A percentile compares a stretch with the other conserved stretches of the same genome.
phyloP scores from a whole-genome alignment of 2,329 filamentous ascomycete genomes.

The Nemania serpens region DNA sequence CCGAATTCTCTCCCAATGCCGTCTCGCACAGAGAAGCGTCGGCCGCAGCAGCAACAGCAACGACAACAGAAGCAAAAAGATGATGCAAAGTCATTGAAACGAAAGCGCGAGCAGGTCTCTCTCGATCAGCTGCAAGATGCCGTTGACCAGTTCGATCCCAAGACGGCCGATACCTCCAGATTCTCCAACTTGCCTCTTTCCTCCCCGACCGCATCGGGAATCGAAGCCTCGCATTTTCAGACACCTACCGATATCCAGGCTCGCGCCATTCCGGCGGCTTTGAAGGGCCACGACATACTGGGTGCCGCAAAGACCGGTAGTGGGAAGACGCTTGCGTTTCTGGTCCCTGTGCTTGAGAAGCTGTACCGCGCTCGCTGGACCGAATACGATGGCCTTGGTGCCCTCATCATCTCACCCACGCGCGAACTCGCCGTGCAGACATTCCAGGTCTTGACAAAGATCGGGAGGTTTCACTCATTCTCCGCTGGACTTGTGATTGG shows the following conservation, averaged over 20 bases:
- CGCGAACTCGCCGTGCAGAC: slow-evolving; percentile 93
- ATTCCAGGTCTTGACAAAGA: slow-evolving; percentile 89
- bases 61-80: slow-evolving; percentile 38
- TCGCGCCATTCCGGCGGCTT: slow-evolving; percentile 81
- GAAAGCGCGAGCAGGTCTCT: slow-evolving; percentile 49
- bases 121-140: slow-evolving; percentile 46
- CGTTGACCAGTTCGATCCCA: slow-evolving; percentile 58
- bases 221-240: slow-evolving; percentile 87
- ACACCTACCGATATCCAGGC: slow-evolving; percentile 90
- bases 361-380: slow-evolving; percentile 89
- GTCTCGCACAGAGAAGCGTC: slow-evolving; percentile 30
- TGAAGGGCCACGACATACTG: slow-evolving; percentile 75
- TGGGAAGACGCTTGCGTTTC: slow-evolving; percentile 92
- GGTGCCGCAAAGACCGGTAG: slow-evolving; percentile 95
- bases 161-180: slow-evolving; percentile 61
- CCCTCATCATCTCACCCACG: slow-evolving; percentile 90
- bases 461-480: slow-evolving; percentile 87
- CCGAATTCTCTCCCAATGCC: slow-evolving; percentile 31
- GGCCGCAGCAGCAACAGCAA: slow-evolving; percentile 23
- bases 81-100: slow-evolving; percentile 45
- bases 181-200: slow-evolving; percentile 90
- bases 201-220: slow-evolving; percentile 74
- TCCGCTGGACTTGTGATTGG: slow-evolving; percentile 93
- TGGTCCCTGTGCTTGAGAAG: slow-evolving; percentile 90
- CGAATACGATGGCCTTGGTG: slow-evolving; percentile 87